A percentile compares a stretch with the other conserved stretches of the same genome.
These are phyloP conservation scores for Mycosarcoma maydis DNA, from an alignment of 1,284 basidiomycete species.

Conservation along the genomic window DNA sequence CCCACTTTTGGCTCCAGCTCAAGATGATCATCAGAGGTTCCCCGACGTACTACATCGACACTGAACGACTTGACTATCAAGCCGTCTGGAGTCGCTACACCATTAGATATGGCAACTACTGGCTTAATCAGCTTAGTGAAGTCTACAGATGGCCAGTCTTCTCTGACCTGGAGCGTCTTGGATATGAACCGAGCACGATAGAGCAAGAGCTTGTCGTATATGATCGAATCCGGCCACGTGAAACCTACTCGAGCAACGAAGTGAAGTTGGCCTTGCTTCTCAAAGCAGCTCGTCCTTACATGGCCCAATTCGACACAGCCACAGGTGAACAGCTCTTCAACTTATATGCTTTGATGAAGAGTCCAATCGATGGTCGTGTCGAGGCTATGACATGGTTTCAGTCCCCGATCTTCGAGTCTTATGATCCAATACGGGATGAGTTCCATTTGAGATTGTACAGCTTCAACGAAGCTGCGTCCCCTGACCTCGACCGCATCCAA, in stretches of 20 bases:
- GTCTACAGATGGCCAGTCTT: conserved; percentile 6
- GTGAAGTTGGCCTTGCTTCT: not conserved
- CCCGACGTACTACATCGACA: too few relatives aligned
- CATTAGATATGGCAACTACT: not conserved
- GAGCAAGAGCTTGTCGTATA: not conserved
- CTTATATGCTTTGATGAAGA: not conserved
- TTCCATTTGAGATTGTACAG: not conserved
- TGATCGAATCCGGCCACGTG: too few relatives aligned
- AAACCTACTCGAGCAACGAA: not conserved
- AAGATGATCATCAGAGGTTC: conserved; percentile 5
- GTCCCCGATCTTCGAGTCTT: not conserved
- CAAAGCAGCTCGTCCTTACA: not conserved
- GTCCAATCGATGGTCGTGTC: not conserved
- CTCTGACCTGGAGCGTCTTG: conserved; percentile 6
- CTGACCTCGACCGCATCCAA: conserved; percentile 2
- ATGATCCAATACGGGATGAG: not conserved
- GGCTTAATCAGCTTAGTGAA: conserved; percentile 4
- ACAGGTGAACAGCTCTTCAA: not conserved
- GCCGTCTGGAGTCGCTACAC: not conserved
- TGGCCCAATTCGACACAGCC: not conserved
- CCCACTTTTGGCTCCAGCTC: not conserved
- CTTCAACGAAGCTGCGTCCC: not conserved
- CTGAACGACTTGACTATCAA: not conserved
- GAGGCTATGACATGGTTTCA: conserved; percentile 15
- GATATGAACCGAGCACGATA: conserved; percentile 12